Evolutionary conservation across 345 rosid genomes (phyloP).

Genomic region (Noccaea bulbosa): DNA sequence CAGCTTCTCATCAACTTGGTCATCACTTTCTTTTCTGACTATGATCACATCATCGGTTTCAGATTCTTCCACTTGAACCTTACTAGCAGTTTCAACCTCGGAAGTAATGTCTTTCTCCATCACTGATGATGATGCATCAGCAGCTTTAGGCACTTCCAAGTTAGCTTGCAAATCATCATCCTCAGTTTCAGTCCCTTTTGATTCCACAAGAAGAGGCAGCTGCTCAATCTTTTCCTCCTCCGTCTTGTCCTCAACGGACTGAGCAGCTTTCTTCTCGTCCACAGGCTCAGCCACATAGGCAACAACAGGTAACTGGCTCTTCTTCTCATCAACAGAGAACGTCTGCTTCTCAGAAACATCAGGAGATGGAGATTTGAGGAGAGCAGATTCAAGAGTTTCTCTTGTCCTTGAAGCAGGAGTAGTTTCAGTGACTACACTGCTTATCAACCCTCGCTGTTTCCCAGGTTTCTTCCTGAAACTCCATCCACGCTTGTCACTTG

Average conservation of each 20-base stretch:
- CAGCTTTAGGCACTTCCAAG: not conserved
- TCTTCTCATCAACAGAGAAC: conserved; percentile 51
- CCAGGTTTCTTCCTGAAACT: conserved; percentile 83
- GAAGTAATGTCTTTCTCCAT: conserved; percentile 31
- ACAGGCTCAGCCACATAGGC: conserved; percentile 34
- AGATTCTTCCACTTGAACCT: conserved; percentile 38
- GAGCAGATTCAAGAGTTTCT: conserved; percentile 61
- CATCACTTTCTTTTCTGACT: conserved; percentile 40
- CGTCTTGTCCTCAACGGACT: conserved; percentile 3
- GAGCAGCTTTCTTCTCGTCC: conserved; percentile 1
- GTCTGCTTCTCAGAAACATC: conserved; percentile 50
- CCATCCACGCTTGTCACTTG: conserved; percentile 69
- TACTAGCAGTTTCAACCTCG: conserved; percentile 37
- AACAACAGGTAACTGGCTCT: conserved; percentile 40
- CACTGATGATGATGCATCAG: conserved; percentile 15
- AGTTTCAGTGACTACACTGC: conserved; percentile 53
- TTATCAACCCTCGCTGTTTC: conserved; percentile 68
- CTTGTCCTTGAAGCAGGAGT: conserved; percentile 45
- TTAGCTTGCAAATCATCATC: conserved; percentile 20
- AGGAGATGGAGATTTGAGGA: conserved; percentile 47
- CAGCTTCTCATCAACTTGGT: conserved; percentile 35
- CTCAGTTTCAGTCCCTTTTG: conserved; percentile 40
- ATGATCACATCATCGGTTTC: conserved; percentile 45
- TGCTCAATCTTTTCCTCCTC: conserved; percentile 45
- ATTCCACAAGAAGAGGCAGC: conserved; percentile 39